Conservation (phyloP, 805 yeast species). For the Starmerella powellii region DNA sequence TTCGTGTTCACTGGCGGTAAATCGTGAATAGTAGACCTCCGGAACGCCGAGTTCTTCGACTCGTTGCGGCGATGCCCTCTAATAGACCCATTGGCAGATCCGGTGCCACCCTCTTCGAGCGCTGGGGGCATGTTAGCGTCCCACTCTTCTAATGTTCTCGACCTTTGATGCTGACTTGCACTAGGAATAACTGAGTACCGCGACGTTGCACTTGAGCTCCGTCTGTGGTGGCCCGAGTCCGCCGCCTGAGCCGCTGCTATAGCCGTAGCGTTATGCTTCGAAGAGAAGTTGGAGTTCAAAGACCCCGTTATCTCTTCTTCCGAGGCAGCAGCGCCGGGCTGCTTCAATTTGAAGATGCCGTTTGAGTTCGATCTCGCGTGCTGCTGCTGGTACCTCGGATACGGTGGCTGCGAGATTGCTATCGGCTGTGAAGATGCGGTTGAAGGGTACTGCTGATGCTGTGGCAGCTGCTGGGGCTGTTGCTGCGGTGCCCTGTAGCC, state of each 20-base stretch:
- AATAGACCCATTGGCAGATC: neutral
- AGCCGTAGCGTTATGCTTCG: conserved; percentile 3
- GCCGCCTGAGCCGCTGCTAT: conserved; percentile 14
- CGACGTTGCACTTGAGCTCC: conserved; percentile 13
- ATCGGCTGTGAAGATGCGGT: no score
- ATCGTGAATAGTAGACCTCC: neutral
- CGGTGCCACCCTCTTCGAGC: neutral
- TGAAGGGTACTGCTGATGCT: no score
- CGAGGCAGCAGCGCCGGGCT: neutral
- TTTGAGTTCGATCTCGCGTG: neutral
- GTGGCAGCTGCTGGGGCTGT: no score
- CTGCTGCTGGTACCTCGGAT: no score
- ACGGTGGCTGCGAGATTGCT: no score
- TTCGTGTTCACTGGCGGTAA: neutral
- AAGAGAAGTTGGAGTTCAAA: conserved; percentile 10
- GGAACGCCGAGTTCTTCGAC: conserved; percentile 3
- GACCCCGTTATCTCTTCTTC: conserved; percentile 15
- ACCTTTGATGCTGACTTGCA: conserved; percentile 7
- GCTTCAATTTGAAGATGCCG: no score
- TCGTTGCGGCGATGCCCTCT: neutral
- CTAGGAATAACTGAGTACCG: conserved; percentile 11
- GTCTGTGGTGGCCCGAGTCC: conserved; percentile 13
- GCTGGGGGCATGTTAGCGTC: conserved; percentile 10
- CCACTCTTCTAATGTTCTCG: conserved; percentile 14
- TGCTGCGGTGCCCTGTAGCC: no score